Conservation (phyloP, 1,284 basidiomycete species). For the Melanopsichium pennsylvanicum region DNA sequence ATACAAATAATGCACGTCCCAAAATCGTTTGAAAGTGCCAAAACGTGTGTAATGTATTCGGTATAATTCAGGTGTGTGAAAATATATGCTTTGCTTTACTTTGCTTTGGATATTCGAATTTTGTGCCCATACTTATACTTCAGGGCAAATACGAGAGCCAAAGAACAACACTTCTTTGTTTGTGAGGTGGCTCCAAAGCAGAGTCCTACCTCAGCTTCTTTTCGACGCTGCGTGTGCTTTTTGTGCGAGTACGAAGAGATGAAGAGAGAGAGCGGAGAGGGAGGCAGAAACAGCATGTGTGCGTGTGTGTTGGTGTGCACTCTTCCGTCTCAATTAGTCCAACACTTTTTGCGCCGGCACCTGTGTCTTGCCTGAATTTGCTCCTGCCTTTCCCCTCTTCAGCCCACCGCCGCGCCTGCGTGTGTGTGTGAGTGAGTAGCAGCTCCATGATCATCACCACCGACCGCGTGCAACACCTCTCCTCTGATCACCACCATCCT, state of each 20-base stretch:
- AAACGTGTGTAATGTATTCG: too few relatives aligned
- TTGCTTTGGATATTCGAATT: too few relatives aligned
- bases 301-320: not conserved
- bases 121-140: too few relatives aligned
- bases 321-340: slow-evolving; percentile 20
- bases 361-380: too few relatives aligned
- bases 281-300: not conserved
- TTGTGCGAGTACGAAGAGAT: not conserved
- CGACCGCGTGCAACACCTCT: slow-evolving; percentile 1
- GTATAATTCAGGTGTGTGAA: too few relatives aligned
- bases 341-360: slow-evolving; percentile 25
- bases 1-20: too few relatives aligned
- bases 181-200: not conserved
- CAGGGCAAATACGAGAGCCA: too few relatives aligned
- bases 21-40: too few relatives aligned
- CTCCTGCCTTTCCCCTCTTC: too few relatives aligned
- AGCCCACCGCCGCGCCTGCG: slow-evolving; percentile 5
- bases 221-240: not conserved
- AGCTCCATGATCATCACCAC: slow-evolving; percentile 14
- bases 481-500: slow-evolving; percentile 24
- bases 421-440: not conserved
- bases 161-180: slow-evolving; percentile 10
- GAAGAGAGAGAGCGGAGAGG: not conserved
- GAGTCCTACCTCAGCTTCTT: not conserved
- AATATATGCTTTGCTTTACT: too few relatives aligned